A percentile compares a stretch with the other conserved stretches of the same genome.
Evolutionary conservation across 2,329 filamentous ascomycete species (phyloP).

Genomic region (Epichloe scottii): DNA sequence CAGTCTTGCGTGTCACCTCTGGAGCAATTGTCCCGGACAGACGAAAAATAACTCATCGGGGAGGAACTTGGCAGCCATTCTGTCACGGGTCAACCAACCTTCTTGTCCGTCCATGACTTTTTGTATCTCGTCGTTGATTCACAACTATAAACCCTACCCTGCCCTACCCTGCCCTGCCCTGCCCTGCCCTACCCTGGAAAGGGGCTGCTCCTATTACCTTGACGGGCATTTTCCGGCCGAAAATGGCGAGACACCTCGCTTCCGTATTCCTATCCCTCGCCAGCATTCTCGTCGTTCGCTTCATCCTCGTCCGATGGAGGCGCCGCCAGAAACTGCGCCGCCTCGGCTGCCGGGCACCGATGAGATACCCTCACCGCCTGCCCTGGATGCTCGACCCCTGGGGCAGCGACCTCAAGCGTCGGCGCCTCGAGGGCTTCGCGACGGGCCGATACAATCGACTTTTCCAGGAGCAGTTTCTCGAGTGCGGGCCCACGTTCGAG

Average conservation of each 20-base stretch:
- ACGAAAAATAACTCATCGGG: too few species aligned
- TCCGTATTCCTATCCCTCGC: background rate
- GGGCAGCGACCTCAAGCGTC: background rate
- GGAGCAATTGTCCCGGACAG: too few species aligned
- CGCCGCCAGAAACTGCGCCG: background rate
- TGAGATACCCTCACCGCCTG: background rate
- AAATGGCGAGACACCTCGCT: background rate
- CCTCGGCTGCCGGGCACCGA: background rate
- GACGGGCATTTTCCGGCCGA: too few species aligned
- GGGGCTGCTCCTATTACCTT: too few species aligned
- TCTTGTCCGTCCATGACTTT: too few species aligned
- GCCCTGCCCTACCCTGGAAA: too few species aligned
- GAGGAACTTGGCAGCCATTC: too few species aligned
- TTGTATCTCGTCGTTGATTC: too few species aligned
- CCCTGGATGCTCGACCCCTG: slow-evolving; percentile 3
- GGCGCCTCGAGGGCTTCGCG: background rate
- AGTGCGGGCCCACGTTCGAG: slow-evolving; percentile 2
- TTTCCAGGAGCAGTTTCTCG: background rate
- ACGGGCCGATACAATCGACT: background rate
- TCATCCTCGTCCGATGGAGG: background rate
- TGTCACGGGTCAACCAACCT: too few species aligned
- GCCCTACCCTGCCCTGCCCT: too few species aligned
- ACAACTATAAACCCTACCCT: too few species aligned
- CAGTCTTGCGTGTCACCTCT: too few species aligned
- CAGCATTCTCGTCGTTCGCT: background rate